These are phyloP conservation scores for Yarrowia phangngaensis DNA, from an alignment of 805 yeast species.

Conservation along the genomic window DNA sequence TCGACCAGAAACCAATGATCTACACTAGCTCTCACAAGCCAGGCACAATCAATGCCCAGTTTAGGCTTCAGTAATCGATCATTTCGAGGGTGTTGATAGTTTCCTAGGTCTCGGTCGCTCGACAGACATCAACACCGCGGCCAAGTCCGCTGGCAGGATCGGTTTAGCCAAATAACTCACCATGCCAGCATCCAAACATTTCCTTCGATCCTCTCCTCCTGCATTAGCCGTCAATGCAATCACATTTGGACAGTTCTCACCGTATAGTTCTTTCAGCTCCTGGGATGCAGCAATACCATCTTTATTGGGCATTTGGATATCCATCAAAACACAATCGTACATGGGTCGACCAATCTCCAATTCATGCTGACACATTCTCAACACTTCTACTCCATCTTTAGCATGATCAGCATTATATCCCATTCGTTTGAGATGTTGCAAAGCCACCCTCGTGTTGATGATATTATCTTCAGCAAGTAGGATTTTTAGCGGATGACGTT, in stretches of 20 bases:
- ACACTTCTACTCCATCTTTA: slow-evolving; percentile 48
- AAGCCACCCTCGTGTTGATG: slow-evolving; percentile 50
- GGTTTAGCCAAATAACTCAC: slow-evolving; percentile 53
- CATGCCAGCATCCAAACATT: slow-evolving; percentile 51
- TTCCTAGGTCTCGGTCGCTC: too few relatives aligned
- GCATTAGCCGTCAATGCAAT: slow-evolving; percentile 53
- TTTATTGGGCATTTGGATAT: slow-evolving; percentile 53
- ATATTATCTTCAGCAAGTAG: slow-evolving; percentile 53
- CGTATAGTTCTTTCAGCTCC: slow-evolving; percentile 42
- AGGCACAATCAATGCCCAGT: too few relatives aligned
- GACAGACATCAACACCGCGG: slow-evolving; percentile 40
- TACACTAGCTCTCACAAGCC: too few relatives aligned
- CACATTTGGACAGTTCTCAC: slow-evolving; percentile 40
- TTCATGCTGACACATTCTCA: slow-evolving; percentile 39
- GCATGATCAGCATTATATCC: slow-evolving; percentile 54
- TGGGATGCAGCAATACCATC: slow-evolving; percentile 52
- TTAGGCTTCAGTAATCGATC: too few relatives aligned
- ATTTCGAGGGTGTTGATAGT: too few relatives aligned
- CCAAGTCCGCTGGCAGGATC: slow-evolving; percentile 47
- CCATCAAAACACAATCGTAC: slow-evolving; percentile 55
- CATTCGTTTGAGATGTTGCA: slow-evolving; percentile 47
- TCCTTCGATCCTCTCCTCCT: slow-evolving; percentile 50
- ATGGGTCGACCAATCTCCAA: slow-evolving; percentile 38
- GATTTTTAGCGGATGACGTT: slow-evolving; percentile 45
- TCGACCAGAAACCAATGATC: too few relatives aligned